Conservation (phyloP, 1,284 basidiomycete species). For the Rhodotorula sp. region DNA sequence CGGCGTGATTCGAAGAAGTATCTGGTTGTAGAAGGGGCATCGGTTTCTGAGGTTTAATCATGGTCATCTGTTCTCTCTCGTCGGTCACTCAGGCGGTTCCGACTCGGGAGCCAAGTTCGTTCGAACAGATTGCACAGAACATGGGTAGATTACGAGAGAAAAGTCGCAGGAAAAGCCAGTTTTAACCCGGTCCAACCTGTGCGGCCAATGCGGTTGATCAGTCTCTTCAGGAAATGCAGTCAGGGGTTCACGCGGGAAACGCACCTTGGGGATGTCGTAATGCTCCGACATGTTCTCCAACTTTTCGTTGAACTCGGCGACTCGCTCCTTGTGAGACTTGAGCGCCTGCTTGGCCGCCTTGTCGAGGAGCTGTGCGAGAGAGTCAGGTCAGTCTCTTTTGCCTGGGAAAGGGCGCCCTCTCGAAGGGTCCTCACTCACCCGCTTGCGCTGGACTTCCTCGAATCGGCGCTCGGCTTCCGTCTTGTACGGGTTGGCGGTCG, state of each 20-base stretch:
- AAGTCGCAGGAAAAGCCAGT: neutral
- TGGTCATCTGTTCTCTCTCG: too few species aligned
- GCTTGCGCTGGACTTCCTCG: constrained; percentile 75
- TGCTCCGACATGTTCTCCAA: constrained; percentile 85
- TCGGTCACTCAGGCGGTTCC: too few species aligned
- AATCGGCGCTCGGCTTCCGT: constrained; percentile 89
- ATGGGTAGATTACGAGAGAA: too few species aligned
- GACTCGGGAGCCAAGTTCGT: too few species aligned
- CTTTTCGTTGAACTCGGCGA: constrained; percentile 85
- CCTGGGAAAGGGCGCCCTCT: neutral
- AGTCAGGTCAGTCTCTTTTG: neutral
- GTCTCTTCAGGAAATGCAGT: too few species aligned
- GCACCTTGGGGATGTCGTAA: constrained; percentile 87
- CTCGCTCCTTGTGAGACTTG: constrained; percentile 93
- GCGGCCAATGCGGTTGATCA: neutral
- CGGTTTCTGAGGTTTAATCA: too few species aligned
- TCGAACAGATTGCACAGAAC: neutral
- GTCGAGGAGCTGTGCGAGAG: constrained; percentile 58
- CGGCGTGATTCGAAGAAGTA: neutral
- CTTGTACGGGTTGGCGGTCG: constrained; percentile 54
- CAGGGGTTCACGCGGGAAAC: constrained; percentile 3
- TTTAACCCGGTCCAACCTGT: constrained; percentile 45
- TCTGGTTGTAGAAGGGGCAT: neutral
- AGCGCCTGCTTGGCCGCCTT: constrained; percentile 75
- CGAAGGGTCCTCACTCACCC: constrained; percentile 60